Evolutionary conservation across 2,329 filamentous ascomycete genomes (phyloP).

Genomic region (Plectosphaerella plurivora): DNA sequence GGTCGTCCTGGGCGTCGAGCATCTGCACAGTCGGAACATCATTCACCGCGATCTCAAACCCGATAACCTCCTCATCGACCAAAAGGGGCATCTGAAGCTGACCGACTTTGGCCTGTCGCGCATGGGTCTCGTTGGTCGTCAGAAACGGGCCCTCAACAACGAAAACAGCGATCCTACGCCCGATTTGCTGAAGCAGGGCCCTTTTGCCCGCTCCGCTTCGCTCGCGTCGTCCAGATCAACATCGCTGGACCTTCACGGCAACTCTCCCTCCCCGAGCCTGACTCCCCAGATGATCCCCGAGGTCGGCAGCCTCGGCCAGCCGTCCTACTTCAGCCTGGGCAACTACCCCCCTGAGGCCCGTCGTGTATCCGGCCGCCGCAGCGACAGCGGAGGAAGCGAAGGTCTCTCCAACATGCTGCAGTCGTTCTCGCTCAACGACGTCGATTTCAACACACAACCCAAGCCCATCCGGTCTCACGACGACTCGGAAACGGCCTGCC

Average conservation of each 20-base stretch:
- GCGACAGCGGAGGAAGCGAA: conserved; percentile 90
- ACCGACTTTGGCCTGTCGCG: conserved; percentile 96
- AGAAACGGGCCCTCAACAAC: conserved; percentile 85
- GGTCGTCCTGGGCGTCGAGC: conserved; percentile 93
- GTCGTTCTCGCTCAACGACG: conserved; percentile 69
- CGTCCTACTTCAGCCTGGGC: conserved; percentile 85
- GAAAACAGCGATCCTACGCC: conserved; percentile 77
- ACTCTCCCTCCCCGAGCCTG: conserved; percentile 68
- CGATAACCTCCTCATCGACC: conserved; percentile 94
- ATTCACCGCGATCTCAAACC: conserved; percentile 97
- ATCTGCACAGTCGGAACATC: conserved; percentile 89
- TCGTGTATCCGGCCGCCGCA: conserved; percentile 70
- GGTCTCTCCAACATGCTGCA: conserved; percentile 77
- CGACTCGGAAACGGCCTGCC: conserved; percentile 64
- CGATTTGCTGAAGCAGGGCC: conserved; percentile 86
- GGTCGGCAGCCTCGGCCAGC: conserved; percentile 64
- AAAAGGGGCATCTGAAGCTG: conserved; percentile 92
- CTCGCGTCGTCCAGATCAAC: conserved; percentile 87
- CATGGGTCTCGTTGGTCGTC: conserved; percentile 94
- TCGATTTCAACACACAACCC: conserved; percentile 20
- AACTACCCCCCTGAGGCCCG: conserved; percentile 53
- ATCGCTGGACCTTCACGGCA: conserved; percentile 81
- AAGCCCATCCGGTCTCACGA: conserved; percentile 35
- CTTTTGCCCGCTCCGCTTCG: conserved; percentile 81
- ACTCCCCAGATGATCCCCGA: conserved; percentile 85